Evolutionary conservation across 1,284 basidiomycete genomes (phyloP).

Genomic region (Cutaneotrichosporon dermatis): DNA sequence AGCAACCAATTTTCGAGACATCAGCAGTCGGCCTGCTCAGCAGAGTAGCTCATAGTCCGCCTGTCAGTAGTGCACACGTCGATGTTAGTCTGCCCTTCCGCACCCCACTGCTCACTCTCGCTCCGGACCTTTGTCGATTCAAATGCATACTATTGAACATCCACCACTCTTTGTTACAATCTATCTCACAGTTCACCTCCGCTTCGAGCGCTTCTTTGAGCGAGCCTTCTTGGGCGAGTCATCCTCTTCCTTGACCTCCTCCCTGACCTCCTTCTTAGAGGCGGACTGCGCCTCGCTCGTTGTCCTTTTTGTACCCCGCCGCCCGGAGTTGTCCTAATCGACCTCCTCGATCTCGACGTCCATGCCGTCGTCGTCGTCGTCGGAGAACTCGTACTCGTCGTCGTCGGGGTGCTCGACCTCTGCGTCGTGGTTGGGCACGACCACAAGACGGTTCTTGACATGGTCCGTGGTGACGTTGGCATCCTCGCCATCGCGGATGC

Average conservation of each 20-base stretch:
- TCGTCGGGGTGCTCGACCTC: slow-evolving; percentile 42
- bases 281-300: not conserved
- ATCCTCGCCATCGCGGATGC: slow-evolving; percentile 74
- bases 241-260: too few relatives aligned
- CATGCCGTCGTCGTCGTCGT: slow-evolving; percentile 33
- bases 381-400: slow-evolving; percentile 29
- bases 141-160: too few relatives aligned
- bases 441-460: slow-evolving; percentile 70
- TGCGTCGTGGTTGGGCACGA: slow-evolving; percentile 73
- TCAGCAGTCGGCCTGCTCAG: too few relatives aligned
- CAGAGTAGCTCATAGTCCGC: too few relatives aligned
- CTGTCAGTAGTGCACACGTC: too few relatives aligned
- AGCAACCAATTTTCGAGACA: too few relatives aligned
- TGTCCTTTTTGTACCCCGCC: slow-evolving; percentile 23
- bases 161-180: too few relatives aligned
- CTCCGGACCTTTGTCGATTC: too few relatives aligned
- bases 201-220: not conserved
- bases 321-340: slow-evolving; percentile 36
- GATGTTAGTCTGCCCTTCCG: too few relatives aligned
- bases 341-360: slow-evolving; percentile 49
- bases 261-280: not conserved
- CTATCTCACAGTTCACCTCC: too few relatives aligned
- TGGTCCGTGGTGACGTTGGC: slow-evolving; percentile 77
- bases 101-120: too few relatives aligned
- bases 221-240: not conserved